A percentile compares a stretch with the other conserved stretches of the same genome.
Evolutionary conservation across 139 green algal species (phyloP).

Genomic region (Haematococcus lacustris): DNA sequence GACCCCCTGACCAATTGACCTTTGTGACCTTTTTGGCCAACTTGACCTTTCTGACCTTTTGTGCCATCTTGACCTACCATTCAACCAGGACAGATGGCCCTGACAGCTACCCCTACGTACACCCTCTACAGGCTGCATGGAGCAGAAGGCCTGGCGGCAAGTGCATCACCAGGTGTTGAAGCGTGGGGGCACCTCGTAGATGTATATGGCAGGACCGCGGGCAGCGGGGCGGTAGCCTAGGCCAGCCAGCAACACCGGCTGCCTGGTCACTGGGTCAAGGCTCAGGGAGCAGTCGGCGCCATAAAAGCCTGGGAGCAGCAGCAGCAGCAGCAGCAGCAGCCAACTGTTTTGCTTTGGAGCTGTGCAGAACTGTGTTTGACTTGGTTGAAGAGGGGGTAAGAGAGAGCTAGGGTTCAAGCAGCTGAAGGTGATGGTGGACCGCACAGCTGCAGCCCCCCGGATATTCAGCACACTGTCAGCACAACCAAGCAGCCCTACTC

Average conservation of each 20-base stretch:
- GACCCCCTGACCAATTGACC: neutral
- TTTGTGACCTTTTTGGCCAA: neutral
- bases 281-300: slow-evolving; percentile 31
- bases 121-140: neutral
- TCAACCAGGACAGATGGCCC: neutral
- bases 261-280: slow-evolving; percentile 4
- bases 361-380: too few species aligned
- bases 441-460: neutral
- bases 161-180: slow-evolving; percentile 29
- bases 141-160: neutral
- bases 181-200: slow-evolving; percentile 30
- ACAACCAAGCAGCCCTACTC: neutral
- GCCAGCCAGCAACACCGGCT: slow-evolving; percentile 15
- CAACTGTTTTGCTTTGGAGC: neutral
- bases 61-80: neutral
- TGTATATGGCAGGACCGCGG: slow-evolving; percentile 20
- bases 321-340: neutral
- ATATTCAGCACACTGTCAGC: neutral
- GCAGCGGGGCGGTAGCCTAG: slow-evolving; percentile 21
- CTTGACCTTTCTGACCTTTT: neutral
- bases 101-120: neutral
- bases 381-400: too few species aligned
- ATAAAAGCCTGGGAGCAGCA: slow-evolving; percentile 21
- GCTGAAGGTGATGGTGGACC: neutral
- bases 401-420: too few species aligned